These are phyloP conservation scores for Dittrichia graveolens DNA, from an alignment of 129 eudicot genomes.

Conservation along the genomic window DNA sequence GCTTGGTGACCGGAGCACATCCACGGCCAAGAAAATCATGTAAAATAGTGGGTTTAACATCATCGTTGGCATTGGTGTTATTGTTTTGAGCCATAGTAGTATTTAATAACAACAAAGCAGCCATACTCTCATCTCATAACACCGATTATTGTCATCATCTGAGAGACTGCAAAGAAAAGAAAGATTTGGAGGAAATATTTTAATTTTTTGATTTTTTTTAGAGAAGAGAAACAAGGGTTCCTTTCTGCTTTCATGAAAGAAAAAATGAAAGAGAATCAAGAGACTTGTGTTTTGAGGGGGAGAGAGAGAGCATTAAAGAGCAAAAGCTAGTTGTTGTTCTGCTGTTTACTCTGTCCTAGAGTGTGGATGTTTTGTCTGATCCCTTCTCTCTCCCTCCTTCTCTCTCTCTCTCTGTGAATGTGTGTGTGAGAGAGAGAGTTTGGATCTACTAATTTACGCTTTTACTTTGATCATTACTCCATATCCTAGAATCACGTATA, in stretches of 20 bases:
- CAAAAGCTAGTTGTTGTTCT: slow-evolving; percentile 55
- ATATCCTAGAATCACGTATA: too few species aligned
- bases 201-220: neutral
- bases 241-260: slow-evolving; percentile 48
- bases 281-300: slow-evolving; percentile 25
- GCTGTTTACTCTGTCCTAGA: slow-evolving; percentile 49
- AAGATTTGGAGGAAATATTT: slow-evolving; percentile 21
- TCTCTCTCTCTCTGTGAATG: slow-evolving; percentile 10
- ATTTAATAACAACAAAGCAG: slow-evolving; percentile 37
- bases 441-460: slow-evolving; percentile 7
- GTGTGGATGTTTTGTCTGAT: slow-evolving; percentile 49
- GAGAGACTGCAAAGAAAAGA: slow-evolving; percentile 20
- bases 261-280: slow-evolving; percentile 43
- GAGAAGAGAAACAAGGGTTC: slow-evolving; percentile 36
- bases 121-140: slow-evolving; percentile 46
- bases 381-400: slow-evolving; percentile 19
- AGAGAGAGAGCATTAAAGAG: slow-evolving; percentile 63
- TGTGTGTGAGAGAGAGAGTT: slow-evolving; percentile 2
- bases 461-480: neutral
- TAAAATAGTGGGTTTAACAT: slow-evolving; percentile 66
- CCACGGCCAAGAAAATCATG: slow-evolving; percentile 76
- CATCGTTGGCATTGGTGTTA: slow-evolving; percentile 42
- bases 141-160: neutral
- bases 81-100: slow-evolving; percentile 41
- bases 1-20: slow-evolving; percentile 39